Evolutionary conservation across 164 flowering plant genomes (phyloP).

Genomic region (Nelumbo lutea): DNA sequence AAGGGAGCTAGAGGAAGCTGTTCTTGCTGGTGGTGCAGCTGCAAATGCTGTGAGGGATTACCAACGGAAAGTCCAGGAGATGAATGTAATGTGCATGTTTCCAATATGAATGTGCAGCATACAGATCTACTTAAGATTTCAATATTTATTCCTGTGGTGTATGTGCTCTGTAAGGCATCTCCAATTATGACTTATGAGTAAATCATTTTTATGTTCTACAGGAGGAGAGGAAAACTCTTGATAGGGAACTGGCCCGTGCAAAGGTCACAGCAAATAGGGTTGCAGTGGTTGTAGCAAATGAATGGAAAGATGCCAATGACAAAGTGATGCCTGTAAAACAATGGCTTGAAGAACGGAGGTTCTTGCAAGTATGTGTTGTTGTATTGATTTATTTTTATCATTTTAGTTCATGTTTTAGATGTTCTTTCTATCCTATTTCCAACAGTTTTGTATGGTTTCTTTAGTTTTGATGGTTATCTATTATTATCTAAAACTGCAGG

Average conservation of each 20-base stretch:
- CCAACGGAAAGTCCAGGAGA: constrained; percentile 82
- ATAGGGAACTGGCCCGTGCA: constrained; percentile 81
- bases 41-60: constrained; percentile 91
- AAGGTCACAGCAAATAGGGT: constrained; percentile 86
- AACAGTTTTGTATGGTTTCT: not conserved
- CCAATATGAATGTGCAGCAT: not conserved
- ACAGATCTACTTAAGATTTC: not conserved
- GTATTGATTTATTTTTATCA: not conserved
- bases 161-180: not conserved
- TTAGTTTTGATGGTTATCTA: not conserved
- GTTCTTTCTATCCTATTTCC: not conserved
- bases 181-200: not conserved
- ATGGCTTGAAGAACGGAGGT: constrained; percentile 75
- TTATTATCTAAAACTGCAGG: constrained; percentile 34
- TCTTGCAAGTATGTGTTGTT: constrained; percentile 43
- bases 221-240: constrained; percentile 82
- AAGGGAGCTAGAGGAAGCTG: constrained; percentile 81
- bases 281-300: constrained; percentile 82
- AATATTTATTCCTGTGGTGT: not conserved
- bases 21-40: constrained; percentile 90
- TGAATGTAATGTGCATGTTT: constrained; percentile 51
- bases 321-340: constrained; percentile 90
- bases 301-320: constrained; percentile 88
- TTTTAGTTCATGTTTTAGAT: not conserved
- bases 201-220: constrained; percentile 17